Conservation (phyloP, 805 yeast genomes). For the Hanseniaspora valbyensis region DNA sequence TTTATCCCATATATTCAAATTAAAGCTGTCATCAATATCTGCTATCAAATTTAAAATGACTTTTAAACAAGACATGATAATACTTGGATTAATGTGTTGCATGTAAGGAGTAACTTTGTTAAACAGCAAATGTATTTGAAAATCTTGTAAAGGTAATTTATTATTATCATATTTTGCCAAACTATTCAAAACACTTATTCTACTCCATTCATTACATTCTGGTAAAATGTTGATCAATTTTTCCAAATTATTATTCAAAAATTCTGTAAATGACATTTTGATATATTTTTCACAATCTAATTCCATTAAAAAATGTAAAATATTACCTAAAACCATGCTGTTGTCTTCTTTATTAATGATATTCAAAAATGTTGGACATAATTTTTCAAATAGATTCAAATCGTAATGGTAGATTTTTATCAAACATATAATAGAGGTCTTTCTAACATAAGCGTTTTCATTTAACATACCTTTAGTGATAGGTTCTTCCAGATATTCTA, state of each 20-base stretch:
- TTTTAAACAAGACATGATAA: conserved; percentile 75
- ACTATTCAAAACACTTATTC: conserved; percentile 78
- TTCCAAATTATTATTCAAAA: conserved; percentile 34
- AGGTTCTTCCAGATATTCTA: conserved; percentile 88
- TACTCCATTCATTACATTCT: conserved; percentile 99
- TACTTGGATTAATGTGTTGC: conserved; percentile 95
- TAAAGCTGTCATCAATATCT: conserved; percentile 30
- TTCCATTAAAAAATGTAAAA: conserved; percentile 75
- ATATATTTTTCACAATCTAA: conserved; percentile 32
- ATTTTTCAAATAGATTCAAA: conserved; percentile 64
- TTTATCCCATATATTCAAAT: conserved; percentile 49
- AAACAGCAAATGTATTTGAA: conserved; percentile 72
- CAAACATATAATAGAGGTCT: conserved; percentile 95
- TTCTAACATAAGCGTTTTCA: conserved; percentile 93
- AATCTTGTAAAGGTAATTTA: conserved; percentile 34
- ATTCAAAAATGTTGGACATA: conserved; percentile 37
- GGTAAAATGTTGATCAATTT: conserved; percentile 73
- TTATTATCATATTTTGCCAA: conserved; percentile 50
- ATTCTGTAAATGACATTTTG: conserved; percentile 32
- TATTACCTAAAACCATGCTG: conserved; percentile 96
- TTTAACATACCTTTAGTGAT: conserved; percentile 72
- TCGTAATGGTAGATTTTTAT: conserved; percentile 84
- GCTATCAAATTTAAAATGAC: conserved; percentile 63
- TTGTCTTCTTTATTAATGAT: conserved; percentile 67
- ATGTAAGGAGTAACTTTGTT: conserved; percentile 89